Conservation (phyloP, 345 rosid genomes). For the Eucalyptus regnans region DNA sequence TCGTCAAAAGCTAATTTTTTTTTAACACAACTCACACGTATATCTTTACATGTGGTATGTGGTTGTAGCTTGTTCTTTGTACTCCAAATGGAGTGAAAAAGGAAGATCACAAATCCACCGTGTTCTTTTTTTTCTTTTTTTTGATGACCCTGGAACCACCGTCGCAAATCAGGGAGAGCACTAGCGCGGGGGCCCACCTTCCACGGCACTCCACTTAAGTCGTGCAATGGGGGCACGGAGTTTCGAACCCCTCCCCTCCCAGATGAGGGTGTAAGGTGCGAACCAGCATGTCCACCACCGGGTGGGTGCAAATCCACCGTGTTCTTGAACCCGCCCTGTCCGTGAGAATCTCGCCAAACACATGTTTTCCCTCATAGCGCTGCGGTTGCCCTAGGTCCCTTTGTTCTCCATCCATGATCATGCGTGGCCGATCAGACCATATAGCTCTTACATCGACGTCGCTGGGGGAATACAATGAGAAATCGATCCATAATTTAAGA, state of each 20-base stretch:
- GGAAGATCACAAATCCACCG: not conserved
- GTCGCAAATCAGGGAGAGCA: no score
- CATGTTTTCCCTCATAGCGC: not conserved
- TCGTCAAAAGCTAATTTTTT: no score
- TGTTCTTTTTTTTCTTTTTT: not conserved
- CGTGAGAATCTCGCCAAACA: not conserved
- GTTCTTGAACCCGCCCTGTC: not conserved
- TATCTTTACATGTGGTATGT: not conserved
- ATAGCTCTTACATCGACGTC: not conserved
- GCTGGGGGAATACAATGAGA: fast-evolving
- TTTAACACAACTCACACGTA: not conserved
- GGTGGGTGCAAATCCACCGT: no score
- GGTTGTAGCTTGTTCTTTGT: not conserved
- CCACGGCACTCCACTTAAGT: no score
- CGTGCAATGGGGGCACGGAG: no score
- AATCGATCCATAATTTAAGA: not conserved
- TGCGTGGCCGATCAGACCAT: not conserved
- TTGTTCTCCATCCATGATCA: not conserved
- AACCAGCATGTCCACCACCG: no score
- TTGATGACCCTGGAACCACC: no score
- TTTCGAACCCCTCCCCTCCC: no score
- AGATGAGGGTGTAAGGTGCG: no score
- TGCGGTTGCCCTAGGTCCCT: not conserved
- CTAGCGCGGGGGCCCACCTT: no score
- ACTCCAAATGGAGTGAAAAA: not conserved